Conservation (phyloP, 1,139 yeast species). For the Wickerhamiella pararugosa region DNA sequence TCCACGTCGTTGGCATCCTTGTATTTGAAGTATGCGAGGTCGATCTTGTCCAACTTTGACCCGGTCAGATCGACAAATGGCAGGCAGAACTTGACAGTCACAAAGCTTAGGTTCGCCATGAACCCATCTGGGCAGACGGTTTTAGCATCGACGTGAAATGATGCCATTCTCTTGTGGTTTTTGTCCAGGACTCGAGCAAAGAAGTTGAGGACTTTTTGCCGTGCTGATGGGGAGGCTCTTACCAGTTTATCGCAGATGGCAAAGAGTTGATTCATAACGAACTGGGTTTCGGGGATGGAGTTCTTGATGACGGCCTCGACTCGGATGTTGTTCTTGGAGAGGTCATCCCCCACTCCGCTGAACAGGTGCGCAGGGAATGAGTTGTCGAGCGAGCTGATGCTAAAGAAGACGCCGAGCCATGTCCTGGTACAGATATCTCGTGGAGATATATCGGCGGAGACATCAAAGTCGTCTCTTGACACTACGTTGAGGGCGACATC, state of each 20-base stretch:
- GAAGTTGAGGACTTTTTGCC: conserved; percentile 48
- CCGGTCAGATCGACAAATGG: conserved; percentile 65
- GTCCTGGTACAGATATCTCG: conserved; percentile 45
- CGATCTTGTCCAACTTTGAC: conserved; percentile 60
- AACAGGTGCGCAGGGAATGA: conserved; percentile 6
- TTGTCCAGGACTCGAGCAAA: conserved; percentile 58
- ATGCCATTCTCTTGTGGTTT: conserved; percentile 75
- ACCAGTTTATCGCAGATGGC: conserved; percentile 57
- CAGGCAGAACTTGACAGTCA: conserved; percentile 56
- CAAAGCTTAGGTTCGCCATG: conserved; percentile 58
- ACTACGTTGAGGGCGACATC: conserved; percentile 48
- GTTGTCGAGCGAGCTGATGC: conserved; percentile 56
- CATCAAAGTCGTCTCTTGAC: conserved; percentile 36
- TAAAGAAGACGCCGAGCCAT: conserved; percentile 60
- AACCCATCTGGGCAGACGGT: conserved; percentile 66
- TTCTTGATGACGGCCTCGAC: conserved; percentile 16
- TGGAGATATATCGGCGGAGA: conserved; percentile 28
- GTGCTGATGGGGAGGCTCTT: conserved; percentile 55
- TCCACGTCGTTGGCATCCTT: conserved; percentile 39
- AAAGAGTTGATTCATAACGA: conserved; percentile 33
- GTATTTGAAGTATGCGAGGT: conserved; percentile 45
- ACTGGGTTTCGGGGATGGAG: conserved; percentile 19
- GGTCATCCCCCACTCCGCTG: conserved; percentile 8
- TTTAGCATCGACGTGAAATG: conserved; percentile 53
- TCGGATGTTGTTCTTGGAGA: conserved; percentile 4